phyloP scores from a whole-genome alignment of 2,329 filamentous ascomycete species.

The Aspergillus fischeri region DNA sequence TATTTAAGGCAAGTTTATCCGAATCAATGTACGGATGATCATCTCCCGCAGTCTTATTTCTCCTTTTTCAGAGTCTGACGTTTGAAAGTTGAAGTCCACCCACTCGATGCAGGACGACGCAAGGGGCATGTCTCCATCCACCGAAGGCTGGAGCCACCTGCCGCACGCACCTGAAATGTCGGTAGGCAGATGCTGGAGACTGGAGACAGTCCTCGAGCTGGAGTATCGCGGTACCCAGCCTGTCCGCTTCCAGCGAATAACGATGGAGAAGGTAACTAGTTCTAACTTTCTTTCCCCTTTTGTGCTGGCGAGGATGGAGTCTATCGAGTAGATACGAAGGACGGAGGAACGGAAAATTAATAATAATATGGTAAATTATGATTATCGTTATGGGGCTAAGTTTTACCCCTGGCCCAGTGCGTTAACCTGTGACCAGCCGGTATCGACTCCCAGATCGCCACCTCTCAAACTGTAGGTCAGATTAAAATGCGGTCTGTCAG shows the following conservation, averaged over 20 bases:
- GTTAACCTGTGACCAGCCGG: constrained; percentile 5
- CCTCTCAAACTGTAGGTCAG: not conserved
- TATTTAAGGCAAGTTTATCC: not conserved
- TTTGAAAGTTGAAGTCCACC: not conserved
- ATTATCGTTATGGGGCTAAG: not conserved
- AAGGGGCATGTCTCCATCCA: constrained; percentile 18
- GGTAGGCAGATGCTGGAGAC: not conserved
- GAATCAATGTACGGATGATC: not conserved
- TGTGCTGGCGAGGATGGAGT: not conserved
- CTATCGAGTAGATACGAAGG: not conserved
- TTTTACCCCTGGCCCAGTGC: constrained; percentile 24
- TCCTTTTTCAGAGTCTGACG: not conserved
- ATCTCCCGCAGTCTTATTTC: not conserved
- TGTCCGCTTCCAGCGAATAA: not conserved
- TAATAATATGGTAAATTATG: not conserved
- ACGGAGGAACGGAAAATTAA: not conserved
- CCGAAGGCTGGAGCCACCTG: constrained; percentile 9
- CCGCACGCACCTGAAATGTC: constrained; percentile 10
- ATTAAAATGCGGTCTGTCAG: not conserved
- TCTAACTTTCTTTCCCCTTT: not conserved
- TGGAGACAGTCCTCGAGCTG: not conserved
- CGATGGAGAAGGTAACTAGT: not conserved
- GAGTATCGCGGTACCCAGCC: not conserved
- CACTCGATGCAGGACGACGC: constrained; percentile 14
- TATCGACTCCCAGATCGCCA: constrained; percentile 1